phyloP scores from a whole-genome alignment of 257 asterid genomes.

The Jaltomata sinuosa region DNA sequence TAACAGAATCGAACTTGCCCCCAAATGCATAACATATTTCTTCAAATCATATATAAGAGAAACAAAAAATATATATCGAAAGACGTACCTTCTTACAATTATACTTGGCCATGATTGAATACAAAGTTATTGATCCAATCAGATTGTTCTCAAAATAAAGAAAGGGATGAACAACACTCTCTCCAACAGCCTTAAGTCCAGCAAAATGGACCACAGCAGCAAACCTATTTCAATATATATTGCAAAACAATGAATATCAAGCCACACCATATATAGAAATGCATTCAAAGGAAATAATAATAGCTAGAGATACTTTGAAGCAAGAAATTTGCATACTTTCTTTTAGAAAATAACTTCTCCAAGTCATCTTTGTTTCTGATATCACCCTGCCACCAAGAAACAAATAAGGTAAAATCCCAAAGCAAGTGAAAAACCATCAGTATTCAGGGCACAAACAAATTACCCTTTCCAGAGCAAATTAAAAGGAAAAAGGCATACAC shows the following conservation, averaged over 20 bases:
- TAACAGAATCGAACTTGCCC: background rate
- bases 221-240: slow-evolving; percentile 31
- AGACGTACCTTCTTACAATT: slow-evolving; percentile 79
- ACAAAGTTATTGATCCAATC: slow-evolving; percentile 70
- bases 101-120: slow-evolving; percentile 68
- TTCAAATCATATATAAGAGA: background rate
- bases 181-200: slow-evolving; percentile 96
- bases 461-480: background rate
- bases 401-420: background rate
- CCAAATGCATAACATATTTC: background rate
- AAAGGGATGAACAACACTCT: slow-evolving; percentile 80
- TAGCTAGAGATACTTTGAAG: background rate
- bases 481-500: background rate
- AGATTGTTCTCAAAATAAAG: slow-evolving; percentile 85
- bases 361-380: slow-evolving; percentile 74
- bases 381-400: slow-evolving; percentile 68
- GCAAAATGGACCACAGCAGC: slow-evolving; percentile 95
- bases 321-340: slow-evolving; percentile 34
- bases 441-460: background rate
- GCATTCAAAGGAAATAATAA: background rate
- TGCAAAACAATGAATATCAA: background rate
- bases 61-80: background rate
- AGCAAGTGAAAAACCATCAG: background rate
- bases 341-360: slow-evolving; percentile 67
- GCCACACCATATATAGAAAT: background rate